Conservation (phyloP, 768 basidiomycete species). For the Leccinellum rugosiceps region DNA sequence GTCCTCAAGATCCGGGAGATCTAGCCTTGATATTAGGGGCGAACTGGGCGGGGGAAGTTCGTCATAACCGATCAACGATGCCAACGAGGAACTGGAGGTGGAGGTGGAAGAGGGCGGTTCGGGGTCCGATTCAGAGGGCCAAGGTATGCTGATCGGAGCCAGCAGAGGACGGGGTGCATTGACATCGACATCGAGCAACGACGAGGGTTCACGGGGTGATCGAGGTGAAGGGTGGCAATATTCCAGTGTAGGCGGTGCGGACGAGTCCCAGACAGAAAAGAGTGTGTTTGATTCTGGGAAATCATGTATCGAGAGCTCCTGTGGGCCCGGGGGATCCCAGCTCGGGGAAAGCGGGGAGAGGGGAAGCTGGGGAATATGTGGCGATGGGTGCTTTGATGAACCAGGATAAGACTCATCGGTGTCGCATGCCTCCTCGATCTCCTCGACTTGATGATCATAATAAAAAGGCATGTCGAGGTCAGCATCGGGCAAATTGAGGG, state of each 20-base stretch:
- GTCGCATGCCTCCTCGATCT: constrained; percentile 17
- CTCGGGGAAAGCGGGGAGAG: constrained; percentile 37
- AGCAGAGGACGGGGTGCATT: constrained; percentile 16
- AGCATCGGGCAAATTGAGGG: constrained; percentile 35
- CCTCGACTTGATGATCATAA: constrained; percentile 13
- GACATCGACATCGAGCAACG: constrained; percentile 26
- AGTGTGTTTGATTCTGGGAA: constrained; percentile 15
- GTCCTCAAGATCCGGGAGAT: constrained; percentile 33
- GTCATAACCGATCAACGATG: constrained; percentile 25
- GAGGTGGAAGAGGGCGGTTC: constrained; percentile 10
- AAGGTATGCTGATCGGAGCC: constrained; percentile 24
- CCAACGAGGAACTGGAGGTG: constrained; percentile 10
- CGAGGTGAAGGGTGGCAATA: constrained; percentile 12
- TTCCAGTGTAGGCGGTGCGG: constrained; percentile 12
- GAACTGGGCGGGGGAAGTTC: constrained; percentile 26
- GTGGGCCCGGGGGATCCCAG: constrained; percentile 23
- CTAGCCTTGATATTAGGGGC: constrained; percentile 29
- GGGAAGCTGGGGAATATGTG: constrained; percentile 14
- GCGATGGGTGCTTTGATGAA: constrained; percentile 13
- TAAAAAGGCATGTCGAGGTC: constrained; percentile 23
- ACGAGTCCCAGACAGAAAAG: constrained; percentile 15
- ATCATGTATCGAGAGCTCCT: constrained; percentile 15
- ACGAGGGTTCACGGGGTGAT: constrained; percentile 16
- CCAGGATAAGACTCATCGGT: constrained; percentile 19
- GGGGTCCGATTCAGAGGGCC: constrained; percentile 16